Evolutionary conservation across 306 rosid genomes (phyloP), one percentile per base, ranked within the genome.

Genomic region (Glycyrrhiza uralensis): DNA sequence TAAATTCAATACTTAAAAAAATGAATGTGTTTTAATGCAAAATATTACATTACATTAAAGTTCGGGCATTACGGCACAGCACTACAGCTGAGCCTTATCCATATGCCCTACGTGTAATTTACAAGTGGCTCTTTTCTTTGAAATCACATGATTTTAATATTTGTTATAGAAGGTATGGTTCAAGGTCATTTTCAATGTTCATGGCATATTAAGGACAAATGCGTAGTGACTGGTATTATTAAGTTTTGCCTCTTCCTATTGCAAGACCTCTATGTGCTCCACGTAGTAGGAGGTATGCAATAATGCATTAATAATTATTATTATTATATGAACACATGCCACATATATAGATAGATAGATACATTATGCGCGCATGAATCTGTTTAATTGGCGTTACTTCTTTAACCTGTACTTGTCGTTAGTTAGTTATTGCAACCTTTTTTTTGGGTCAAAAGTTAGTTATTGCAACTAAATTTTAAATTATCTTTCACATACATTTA

Each of bases 131-230:
- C 29, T 64, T 20, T 55, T 51, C 38, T 24, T 56, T 30, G 58
- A 72, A 59, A 12, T 20, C 58, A 45, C 47, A 22, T 45, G 35
- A 7, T 44, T 39, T 23, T 70, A 23, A 23, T 23, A 69, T n/a
- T 51, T 14, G 50, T 32, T 49, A 22, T 5, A 49, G 42, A 24
- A 76, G 33, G 61, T 15, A 51, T 52, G 62, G 56, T 71, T 18
- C 9, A 18, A 19, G 33, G 83, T 72, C 83, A 17, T 65, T 66
- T 49, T 66, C 76, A 73, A 13, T 38, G 41, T 41, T 66, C 7
- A 20, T 33, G 55, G 26, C 69, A 17, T 58, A 56, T 55, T 55
- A 55, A 55, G 51, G 36, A 59, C 73, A 24, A 67, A 30, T 39
- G 75, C 50, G 23, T 15, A 20, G 45, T 60, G 71, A 57, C 35